Conservation (phyloP, 768 basidiomycete genomes). For the Royoungia palumana region DNA sequence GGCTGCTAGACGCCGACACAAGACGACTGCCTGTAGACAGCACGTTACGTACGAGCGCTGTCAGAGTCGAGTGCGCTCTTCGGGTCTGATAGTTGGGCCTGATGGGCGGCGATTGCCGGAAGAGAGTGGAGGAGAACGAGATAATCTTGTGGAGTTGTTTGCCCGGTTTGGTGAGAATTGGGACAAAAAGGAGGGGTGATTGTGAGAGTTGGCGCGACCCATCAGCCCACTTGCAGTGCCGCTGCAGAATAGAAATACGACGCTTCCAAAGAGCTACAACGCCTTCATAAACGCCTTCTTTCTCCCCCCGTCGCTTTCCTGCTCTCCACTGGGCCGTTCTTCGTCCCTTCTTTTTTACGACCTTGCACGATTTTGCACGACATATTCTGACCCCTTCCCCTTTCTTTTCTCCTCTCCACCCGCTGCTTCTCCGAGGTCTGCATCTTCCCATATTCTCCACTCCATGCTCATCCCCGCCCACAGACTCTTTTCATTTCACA, state of each 20-base stretch:
- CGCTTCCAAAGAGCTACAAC: conserved; percentile 29
- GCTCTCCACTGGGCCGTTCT: conserved; percentile 25
- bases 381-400: conserved; percentile 44
- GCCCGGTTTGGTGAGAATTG: conserved; percentile 11
- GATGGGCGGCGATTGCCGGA: conserved; percentile 18
- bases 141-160: not conserved
- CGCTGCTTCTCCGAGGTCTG: conserved; percentile 30
- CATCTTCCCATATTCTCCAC: conserved; percentile 20
- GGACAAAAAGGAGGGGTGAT: conserved; percentile 16
- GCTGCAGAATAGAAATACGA: conserved; percentile 34
- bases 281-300: conserved; percentile 33
- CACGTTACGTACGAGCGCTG: conserved; percentile 8
- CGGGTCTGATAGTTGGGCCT: too few species aligned
- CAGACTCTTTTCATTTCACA: conserved; percentile 17
- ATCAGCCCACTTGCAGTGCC: conserved; percentile 27
- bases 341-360: conserved; percentile 54
- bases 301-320: conserved; percentile 25
- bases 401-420: conserved; percentile 34
- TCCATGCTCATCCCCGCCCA: conserved; percentile 11
- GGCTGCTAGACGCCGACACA: too few species aligned
- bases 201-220: conserved; percentile 9
- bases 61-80: too few species aligned
- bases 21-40: too few species aligned
- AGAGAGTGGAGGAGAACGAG: not conserved
- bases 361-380: conserved; percentile 67